Percentiles rank a stretch among this genome's conserved stretches.
These are phyloP conservation scores for Ganoderma lucidum DNA, from an alignment of 1,284 basidiomycete species.

Conservation along the genomic window DNA sequence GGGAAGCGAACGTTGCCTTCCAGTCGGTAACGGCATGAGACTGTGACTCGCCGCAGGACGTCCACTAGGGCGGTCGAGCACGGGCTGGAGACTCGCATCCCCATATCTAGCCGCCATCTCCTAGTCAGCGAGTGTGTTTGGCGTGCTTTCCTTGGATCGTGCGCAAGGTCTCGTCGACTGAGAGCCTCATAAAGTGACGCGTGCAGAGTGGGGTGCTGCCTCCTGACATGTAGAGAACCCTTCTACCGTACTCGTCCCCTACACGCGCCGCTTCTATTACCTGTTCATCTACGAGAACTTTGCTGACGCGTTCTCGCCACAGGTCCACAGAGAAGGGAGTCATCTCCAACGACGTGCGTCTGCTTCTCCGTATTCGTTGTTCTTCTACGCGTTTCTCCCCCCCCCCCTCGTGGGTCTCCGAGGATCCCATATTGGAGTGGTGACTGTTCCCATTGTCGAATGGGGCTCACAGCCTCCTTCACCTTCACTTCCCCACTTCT, in stretches of 20 bases:
- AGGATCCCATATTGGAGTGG: neutral
- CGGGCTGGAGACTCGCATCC: neutral
- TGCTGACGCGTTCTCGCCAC: conserved; percentile 19
- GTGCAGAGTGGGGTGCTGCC: neutral
- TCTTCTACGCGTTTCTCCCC: neutral
- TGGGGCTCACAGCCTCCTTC: neutral
- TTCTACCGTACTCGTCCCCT: neutral
- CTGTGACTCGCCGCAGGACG: neutral
- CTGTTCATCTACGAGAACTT: neutral
- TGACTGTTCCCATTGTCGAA: neutral
- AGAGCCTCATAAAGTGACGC: neutral
- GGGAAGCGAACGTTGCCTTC: neutral
- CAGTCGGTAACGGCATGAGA: neutral
- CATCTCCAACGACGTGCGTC: conserved; percentile 66
- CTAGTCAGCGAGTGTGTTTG: neutral
- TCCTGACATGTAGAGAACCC: neutral
- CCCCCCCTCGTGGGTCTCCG: neutral
- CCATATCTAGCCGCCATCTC: conserved; percentile 4
- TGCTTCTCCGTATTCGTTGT: neutral
- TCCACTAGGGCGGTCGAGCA: neutral
- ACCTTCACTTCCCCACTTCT: neutral
- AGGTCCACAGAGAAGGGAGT: conserved; percentile 77
- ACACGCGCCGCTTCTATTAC: conserved; percentile 9
- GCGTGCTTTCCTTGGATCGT: neutral
- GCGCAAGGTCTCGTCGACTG: conserved; percentile 1